Evolutionary conservation across 1,284 basidiomycete genomes (phyloP).

Genomic region (Fistulina hepatica): DNA sequence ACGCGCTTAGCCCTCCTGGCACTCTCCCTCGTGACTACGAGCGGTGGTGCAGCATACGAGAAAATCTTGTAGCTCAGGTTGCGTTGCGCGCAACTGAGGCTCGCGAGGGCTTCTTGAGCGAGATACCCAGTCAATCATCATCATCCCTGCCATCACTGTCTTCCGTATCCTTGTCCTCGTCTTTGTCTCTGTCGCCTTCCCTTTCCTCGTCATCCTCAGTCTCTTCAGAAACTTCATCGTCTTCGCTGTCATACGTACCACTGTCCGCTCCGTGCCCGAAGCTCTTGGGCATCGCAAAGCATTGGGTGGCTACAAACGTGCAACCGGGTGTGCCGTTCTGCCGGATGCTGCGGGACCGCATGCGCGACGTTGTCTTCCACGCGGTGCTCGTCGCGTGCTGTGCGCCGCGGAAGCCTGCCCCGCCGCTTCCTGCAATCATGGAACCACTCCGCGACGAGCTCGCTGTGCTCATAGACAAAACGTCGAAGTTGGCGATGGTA

Average conservation of each 20-base stretch:
- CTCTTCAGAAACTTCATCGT: slow-evolving; percentile 25
- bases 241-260: slow-evolving; percentile 6
- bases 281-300: slow-evolving; percentile 47
- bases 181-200: no score
- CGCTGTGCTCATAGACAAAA: slow-evolving; percentile 50
- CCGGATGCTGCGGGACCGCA: slow-evolving; percentile 45
- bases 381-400: slow-evolving; percentile 46
- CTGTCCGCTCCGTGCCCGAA: slow-evolving; percentile 28
- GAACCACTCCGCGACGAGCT: slow-evolving; percentile 63
- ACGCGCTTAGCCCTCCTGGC: slow-evolving; percentile 31
- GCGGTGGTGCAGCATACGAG: slow-evolving; percentile 24
- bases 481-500: slow-evolving; percentile 57
- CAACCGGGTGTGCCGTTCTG: slow-evolving; percentile 43
- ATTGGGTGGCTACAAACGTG: slow-evolving; percentile 55
- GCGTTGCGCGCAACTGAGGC: slow-evolving; percentile 57
- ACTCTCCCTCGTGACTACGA: slow-evolving; percentile 16
- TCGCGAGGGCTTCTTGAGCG: no score
- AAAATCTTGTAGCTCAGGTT: slow-evolving; percentile 56
- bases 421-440: slow-evolving; percentile 40
- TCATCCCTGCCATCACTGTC: no score
- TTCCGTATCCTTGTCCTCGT: no score
- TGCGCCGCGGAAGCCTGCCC: slow-evolving; percentile 21
- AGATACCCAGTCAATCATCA: no score
- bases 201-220: no score
- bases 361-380: slow-evolving; percentile 55